phyloP scores from a whole-genome alignment of 192 early-diverging fungal species.

The Dissophora globulifera region DNA sequence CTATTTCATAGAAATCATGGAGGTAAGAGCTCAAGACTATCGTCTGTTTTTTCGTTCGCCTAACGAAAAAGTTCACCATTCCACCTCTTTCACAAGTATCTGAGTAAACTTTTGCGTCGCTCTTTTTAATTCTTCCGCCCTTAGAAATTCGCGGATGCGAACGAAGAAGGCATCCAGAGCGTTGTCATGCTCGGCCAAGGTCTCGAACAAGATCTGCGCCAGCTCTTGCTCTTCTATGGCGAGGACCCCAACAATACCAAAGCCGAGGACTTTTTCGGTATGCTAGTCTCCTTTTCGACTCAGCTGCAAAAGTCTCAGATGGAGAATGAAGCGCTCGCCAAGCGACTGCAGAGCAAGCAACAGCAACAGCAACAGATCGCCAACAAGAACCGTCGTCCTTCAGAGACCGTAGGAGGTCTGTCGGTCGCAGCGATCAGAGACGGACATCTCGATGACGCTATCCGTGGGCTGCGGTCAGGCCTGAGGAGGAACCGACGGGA shows the following conservation, averaged over 20 bases:
- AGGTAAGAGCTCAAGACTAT: constrained; percentile 37
- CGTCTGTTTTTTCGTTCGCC: no score
- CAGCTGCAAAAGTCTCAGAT: constrained; percentile 54
- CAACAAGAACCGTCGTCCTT: constrained; percentile 34
- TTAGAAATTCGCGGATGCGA: constrained; percentile 59
- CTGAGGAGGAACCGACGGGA: constrained; percentile 36
- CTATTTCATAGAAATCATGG: constrained; percentile 61
- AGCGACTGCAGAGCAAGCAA: constrained; percentile 22
- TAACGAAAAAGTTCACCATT: no score
- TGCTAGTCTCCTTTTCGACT: constrained; percentile 59
- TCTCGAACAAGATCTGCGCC: constrained; percentile 58
- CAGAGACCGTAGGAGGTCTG: constrained; percentile 11
- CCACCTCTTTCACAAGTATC: no score
- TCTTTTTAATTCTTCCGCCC: background rate
- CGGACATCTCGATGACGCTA: constrained; percentile 55
- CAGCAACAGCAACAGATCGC: constrained; percentile 28
- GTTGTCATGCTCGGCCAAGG: constrained; percentile 51
- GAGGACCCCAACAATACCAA: constrained; percentile 61
- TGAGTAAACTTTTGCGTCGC: no score
- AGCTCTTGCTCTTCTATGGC: constrained; percentile 62
- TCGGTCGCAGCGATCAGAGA: constrained; percentile 40
- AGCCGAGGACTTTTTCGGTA: constrained; percentile 67
- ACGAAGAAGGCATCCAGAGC: constrained; percentile 56
- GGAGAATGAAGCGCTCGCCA: constrained; percentile 53
- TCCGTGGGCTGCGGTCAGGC: constrained; percentile 46